Evolutionary conservation across 805 yeast species (phyloP), one percentile per base, ranked within the genome.

Genomic region (Kodamaea laetipori): DNA sequence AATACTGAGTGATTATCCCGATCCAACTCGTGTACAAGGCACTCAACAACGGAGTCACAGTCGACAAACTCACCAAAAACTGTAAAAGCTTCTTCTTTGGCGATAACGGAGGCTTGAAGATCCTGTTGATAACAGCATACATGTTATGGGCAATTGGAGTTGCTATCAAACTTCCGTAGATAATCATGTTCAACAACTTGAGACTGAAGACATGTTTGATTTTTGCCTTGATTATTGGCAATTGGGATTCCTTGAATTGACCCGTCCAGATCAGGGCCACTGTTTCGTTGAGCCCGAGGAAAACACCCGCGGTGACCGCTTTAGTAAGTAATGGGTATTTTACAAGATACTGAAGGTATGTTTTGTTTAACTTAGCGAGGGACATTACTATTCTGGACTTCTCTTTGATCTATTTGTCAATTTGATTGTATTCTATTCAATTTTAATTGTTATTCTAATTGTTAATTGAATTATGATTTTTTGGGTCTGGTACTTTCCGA

Each of bases 121-220:
- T 43, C 44, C 56, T 56, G 37, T 56, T 55, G 37, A 81, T 64
- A 11, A 71, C 45, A 3, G 64, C 68, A 49, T 80, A 80, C 28
- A 77, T 69, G 48, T 68, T 72, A 54, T 82, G 87, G 3, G 80
- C 64, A 28, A 80, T 60, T 6, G 89, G 89, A 0, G 86, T 77
- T 18, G 74, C 73, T 11, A 82, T 64, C 1, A 67, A 48, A 21
- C 74, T 64, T 0, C 86, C 85, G 54, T 77, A 82, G 2, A 81
- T 40, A 6, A 80, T 74, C 77, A 82, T 75, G 38, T 76, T 62
- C 7, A 77, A 66, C 30, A 81, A 67, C 56, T 74, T 79, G 23
- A 61, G 54, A 28, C 73, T 72, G 39, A 74, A 51, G 2, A 71
- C 64, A 47, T 75, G 78, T 18, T 65, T 66, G 33, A 76, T 36